phyloP scores from a whole-genome alignment of 352 stramenopile genomes.

The Globisporangium canariense region DNA sequence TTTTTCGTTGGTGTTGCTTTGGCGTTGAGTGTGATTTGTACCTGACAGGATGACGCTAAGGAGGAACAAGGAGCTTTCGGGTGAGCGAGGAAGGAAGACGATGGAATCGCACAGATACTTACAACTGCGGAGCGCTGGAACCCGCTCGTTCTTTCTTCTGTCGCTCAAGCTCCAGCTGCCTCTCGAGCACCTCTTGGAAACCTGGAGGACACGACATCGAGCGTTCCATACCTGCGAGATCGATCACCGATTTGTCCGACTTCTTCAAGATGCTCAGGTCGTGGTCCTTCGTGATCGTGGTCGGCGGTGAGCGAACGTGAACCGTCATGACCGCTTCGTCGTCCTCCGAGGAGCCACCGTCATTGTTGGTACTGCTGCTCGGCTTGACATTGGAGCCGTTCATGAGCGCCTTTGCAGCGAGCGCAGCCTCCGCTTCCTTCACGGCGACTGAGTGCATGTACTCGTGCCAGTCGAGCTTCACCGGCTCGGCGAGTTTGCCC shows the following conservation, averaged over 20 bases:
- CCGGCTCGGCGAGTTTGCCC: slow-evolving; percentile 61
- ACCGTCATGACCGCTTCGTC: slow-evolving; percentile 18
- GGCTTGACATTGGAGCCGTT: neutral
- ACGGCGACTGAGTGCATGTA: slow-evolving; percentile 75
- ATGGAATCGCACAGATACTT: neutral
- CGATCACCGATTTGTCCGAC: slow-evolving; percentile 67
- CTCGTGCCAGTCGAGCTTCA: slow-evolving; percentile 78
- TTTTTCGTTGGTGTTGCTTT: slow-evolving; percentile 9
- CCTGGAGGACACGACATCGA: slow-evolving; percentile 78
- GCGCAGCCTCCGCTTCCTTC: slow-evolving; percentile 20
- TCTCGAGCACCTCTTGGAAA: slow-evolving; percentile 55
- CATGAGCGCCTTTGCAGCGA: slow-evolving; percentile 6
- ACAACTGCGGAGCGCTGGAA: slow-evolving; percentile 3
- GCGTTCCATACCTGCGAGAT: slow-evolving; percentile 59
- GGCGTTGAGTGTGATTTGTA: neutral
- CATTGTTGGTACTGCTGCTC: neutral
- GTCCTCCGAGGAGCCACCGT: slow-evolving; percentile 15
- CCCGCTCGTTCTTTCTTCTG: slow-evolving; percentile 7
- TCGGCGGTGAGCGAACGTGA: slow-evolving; percentile 22
- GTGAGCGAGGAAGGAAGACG: neutral
- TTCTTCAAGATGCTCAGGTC: slow-evolving; percentile 78
- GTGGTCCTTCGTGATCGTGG: slow-evolving; percentile 75
- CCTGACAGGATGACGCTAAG: slow-evolving; percentile 9
- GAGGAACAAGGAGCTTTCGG: neutral
- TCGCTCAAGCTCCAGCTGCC: slow-evolving; percentile 19